These are phyloP conservation scores for Triglochin maritima DNA, from an alignment of 106 monocot species.

Conservation along the genomic window DNA sequence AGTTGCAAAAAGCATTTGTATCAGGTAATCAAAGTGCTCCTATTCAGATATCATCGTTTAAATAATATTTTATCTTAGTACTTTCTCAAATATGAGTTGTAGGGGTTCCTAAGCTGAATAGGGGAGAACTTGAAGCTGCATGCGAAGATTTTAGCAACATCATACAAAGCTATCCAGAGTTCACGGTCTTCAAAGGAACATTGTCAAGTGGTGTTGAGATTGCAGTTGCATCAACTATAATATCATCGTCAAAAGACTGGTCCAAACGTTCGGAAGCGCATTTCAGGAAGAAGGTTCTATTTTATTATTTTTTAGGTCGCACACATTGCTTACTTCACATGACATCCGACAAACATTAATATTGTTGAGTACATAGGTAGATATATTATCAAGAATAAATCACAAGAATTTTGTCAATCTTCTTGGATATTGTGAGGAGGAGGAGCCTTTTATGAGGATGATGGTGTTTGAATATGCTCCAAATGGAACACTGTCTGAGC, in stretches of 20 bases:
- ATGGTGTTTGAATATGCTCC: constrained; percentile 76
- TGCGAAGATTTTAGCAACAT: constrained; percentile 95
- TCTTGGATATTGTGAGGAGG: constrained; percentile 78
- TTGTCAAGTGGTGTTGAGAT: constrained; percentile 85
- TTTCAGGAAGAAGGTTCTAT: constrained; percentile 58
- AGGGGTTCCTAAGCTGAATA: constrained; percentile 67
- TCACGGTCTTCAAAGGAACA: constrained; percentile 72
- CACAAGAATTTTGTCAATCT: constrained; percentile 86
- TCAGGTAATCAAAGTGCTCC: constrained; percentile 28
- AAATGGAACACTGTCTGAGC: constrained; percentile 59
- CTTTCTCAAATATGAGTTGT: neutral
- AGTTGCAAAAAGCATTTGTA: constrained; percentile 63
- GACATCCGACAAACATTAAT: neutral
- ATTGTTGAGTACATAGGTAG: constrained; percentile 39
- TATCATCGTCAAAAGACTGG: constrained; percentile 49
- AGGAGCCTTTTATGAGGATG: constrained; percentile 77
- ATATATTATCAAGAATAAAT: constrained; percentile 56
- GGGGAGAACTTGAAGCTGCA: constrained; percentile 62
- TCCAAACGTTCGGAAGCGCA: constrained; percentile 31
- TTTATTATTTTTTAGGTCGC: neutral
- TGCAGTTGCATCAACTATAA: constrained; percentile 43
- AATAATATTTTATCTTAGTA: neutral
- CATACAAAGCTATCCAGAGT: constrained; percentile 27
- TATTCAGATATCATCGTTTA: neutral
- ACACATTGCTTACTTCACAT: neutral